Conservation (phyloP, 345 rosid genomes). For the Combretum micranthum region DNA sequence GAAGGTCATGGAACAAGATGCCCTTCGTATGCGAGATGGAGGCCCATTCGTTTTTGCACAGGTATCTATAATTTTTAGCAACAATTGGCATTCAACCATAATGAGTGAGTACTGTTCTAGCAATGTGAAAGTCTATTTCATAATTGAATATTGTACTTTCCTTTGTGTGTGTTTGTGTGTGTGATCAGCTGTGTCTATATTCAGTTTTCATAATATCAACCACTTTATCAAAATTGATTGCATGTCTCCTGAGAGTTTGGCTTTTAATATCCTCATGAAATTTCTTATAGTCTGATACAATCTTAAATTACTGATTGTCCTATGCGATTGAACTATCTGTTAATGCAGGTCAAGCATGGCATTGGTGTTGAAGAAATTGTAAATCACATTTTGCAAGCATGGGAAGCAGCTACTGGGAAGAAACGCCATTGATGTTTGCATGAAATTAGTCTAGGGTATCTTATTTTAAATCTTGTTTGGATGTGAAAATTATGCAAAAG, state of each 20-base stretch:
- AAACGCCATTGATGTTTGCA: slow-evolving; percentile 25
- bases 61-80: slow-evolving; percentile 25
- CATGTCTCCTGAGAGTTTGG: too few relatives aligned
- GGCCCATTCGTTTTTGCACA: slow-evolving; percentile 95
- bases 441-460: too few relatives aligned
- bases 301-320: not conserved
- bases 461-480: too few relatives aligned
- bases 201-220: too few relatives aligned
- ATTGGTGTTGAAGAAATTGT: slow-evolving; percentile 71
- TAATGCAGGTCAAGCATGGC: slow-evolving; percentile 71
- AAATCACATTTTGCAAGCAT: slow-evolving; percentile 60
- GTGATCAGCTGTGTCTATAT: too few relatives aligned
- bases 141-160: too few relatives aligned
- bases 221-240: too few relatives aligned
- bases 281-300: not conserved
- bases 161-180: too few relatives aligned
- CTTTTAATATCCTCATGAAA: not conserved
- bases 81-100: too few relatives aligned
- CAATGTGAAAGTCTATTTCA: too few relatives aligned
- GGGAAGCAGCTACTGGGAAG: slow-evolving; percentile 78
- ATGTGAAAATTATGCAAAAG: too few relatives aligned
- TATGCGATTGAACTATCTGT: not conserved
- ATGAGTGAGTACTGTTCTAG: too few relatives aligned
- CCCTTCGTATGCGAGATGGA: slow-evolving; percentile 92
- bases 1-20: slow-evolving; percentile 81